Evolutionary conservation across 805 yeast species (phyloP).

Genomic region (Schizosaccharomyces octosporus): DNA sequence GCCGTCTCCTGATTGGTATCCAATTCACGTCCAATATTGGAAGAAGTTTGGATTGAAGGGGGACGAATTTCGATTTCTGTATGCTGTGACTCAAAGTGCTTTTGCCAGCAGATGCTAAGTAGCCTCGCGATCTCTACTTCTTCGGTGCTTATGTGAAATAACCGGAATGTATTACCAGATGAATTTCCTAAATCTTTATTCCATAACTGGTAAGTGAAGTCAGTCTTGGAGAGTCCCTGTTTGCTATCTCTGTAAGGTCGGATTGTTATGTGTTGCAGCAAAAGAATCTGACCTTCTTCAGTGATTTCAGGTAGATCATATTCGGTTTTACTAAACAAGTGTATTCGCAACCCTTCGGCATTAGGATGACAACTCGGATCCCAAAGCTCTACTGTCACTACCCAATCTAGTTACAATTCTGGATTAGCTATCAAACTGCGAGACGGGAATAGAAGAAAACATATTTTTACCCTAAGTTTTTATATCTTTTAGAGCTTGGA

Average conservation of each 20-base stretch:
- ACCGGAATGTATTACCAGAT: neutral
- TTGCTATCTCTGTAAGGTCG: neutral
- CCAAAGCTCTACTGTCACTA: neutral
- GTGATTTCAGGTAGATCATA: neutral
- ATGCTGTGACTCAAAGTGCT: too few relatives aligned
- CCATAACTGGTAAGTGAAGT: neutral
- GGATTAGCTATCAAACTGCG: neutral
- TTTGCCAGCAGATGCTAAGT: too few relatives aligned
- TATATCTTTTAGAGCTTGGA: too few relatives aligned
- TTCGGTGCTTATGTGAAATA: too few relatives aligned
- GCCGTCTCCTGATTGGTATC: neutral
- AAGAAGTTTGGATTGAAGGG: too few relatives aligned
- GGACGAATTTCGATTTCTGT: too few relatives aligned
- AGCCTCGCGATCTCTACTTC: too few relatives aligned
- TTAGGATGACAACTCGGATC: neutral
- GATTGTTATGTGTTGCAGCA: neutral
- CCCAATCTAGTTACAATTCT: neutral
- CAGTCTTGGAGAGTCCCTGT: neutral
- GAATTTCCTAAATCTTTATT: neutral
- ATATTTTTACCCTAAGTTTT: too few relatives aligned
- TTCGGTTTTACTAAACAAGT: neutral
- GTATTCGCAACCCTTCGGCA: neutral
- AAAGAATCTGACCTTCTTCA: neutral
- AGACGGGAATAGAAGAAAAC: neutral
- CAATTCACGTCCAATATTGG: too few relatives aligned